Evolutionary conservation across 805 yeast species (phyloP).

Genomic region (Saccharomycopsis olivae): DNA sequence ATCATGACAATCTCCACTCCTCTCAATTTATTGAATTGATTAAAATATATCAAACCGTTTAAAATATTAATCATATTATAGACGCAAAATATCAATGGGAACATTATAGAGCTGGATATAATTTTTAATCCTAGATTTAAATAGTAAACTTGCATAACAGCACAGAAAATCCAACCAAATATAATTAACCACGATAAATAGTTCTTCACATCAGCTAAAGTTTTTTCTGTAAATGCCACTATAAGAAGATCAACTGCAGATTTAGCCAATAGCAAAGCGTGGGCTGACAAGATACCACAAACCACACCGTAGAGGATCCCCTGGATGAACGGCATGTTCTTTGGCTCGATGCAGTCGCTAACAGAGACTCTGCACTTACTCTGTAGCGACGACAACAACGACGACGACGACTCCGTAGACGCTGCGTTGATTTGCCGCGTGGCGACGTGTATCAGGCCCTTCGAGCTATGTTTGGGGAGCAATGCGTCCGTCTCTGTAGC

Average conservation of each 20-base stretch:
- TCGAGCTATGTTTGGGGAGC: no score
- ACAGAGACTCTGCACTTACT: no score
- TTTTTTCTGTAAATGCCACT: constrained; percentile 28
- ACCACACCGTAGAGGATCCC: constrained; percentile 59
- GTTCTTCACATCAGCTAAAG: constrained; percentile 29
- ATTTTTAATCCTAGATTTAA: constrained; percentile 63
- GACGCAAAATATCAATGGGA: constrained; percentile 78
- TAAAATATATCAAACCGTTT: constrained; percentile 52
- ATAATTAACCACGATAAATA: constrained; percentile 41
- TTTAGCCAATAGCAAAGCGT: constrained; percentile 78
- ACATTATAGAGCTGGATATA: constrained; percentile 65
- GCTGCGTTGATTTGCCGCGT: no score
- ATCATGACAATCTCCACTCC: constrained; percentile 29
- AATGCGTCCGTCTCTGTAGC: neutral
- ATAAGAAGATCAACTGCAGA: constrained; percentile 63
- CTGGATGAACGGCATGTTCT: constrained; percentile 26
- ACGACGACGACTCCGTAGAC: neutral
- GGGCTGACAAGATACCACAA: constrained; percentile 76
- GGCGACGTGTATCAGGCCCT: no score
- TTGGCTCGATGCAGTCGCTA: neutral
- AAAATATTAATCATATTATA: constrained; percentile 61
- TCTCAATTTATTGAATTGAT: constrained; percentile 36
- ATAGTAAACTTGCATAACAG: constrained; percentile 60
- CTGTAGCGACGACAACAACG: neutral
- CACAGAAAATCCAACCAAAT: constrained; percentile 44